A percentile compares a stretch with the other conserved stretches of the same genome.
Evolutionary conservation across 179 eudicot species (phyloP).

Genomic region (Beta lomatogona): DNA sequence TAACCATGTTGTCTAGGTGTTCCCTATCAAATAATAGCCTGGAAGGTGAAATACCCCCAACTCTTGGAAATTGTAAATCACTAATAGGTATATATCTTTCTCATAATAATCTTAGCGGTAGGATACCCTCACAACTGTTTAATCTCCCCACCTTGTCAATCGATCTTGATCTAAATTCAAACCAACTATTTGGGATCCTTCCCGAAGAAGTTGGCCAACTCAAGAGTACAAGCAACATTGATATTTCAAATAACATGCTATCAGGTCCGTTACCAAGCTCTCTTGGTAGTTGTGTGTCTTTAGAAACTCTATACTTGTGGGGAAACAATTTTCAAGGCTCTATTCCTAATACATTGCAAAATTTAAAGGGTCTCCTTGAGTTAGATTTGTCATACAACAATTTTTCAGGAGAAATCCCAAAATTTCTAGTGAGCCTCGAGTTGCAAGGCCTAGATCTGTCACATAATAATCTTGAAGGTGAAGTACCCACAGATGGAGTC

Average conservation of each 20-base stretch:
- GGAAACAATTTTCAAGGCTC: constrained; percentile 28
- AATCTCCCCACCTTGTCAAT: not conserved
- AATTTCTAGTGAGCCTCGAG: not conserved
- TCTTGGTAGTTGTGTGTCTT: constrained; percentile 21
- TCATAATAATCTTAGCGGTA: constrained; percentile 29
- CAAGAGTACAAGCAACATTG: not conserved
- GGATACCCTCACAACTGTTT: constrained; percentile 19
- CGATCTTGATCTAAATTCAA: constrained; percentile 18
- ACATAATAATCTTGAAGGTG: constrained; percentile 39
- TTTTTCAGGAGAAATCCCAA: constrained; percentile 33
- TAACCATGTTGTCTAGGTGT: constrained; percentile 20
- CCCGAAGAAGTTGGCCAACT: constrained; percentile 29
- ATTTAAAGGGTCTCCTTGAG: constrained; percentile 12
- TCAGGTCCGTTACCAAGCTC: constrained; percentile 35
- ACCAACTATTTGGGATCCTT: constrained; percentile 27
- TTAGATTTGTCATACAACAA: constrained; percentile 40
- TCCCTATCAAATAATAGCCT: constrained; percentile 19
- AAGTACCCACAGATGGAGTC: constrained; percentile 35
- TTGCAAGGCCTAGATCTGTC: constrained; percentile 32
- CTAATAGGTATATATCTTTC: constrained; percentile 21
- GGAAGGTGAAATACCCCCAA: constrained; percentile 30
- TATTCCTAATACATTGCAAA: constrained; percentile 23
- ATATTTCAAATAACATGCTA: constrained; percentile 35
- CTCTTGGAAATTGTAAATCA: constrained; percentile 17
- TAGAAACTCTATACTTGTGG: constrained; percentile 12